Conservation (phyloP, 192 early-diverging fungal species). For the Dimargaris xerosporica region DNA sequence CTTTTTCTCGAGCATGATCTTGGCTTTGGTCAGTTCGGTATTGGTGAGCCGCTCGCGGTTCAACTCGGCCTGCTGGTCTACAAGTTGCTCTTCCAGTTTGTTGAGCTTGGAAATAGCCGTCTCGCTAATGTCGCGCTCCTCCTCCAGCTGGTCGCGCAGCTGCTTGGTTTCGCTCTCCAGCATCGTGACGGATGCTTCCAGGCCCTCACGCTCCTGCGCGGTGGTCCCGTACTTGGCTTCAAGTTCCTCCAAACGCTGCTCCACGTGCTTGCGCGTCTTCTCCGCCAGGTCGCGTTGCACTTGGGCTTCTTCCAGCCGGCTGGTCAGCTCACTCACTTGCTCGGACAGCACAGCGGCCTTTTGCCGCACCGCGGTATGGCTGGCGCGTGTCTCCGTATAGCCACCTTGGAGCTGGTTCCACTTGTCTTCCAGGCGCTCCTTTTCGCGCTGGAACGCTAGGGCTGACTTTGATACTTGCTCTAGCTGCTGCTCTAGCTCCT, state of each 20-base stretch:
- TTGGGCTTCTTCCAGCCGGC: constrained; percentile 49
- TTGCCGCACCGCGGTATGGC: constrained; percentile 44
- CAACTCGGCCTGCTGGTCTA: constrained; percentile 38
- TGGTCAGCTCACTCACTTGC: constrained; percentile 42
- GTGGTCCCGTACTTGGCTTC: constrained; percentile 21
- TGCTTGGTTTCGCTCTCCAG: constrained; percentile 61
- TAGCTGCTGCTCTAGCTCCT: constrained; percentile 36
- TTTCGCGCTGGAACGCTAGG: constrained; percentile 60
- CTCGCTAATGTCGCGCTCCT: constrained; percentile 49
- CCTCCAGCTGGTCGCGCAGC: constrained; percentile 54
- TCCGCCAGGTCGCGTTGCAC: constrained; percentile 46
- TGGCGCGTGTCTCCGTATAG: constrained; percentile 40
- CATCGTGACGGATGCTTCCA: constrained; percentile 39
- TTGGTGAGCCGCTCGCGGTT: constrained; percentile 48
- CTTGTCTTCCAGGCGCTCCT: constrained; percentile 53
- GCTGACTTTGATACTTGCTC: constrained; percentile 55
- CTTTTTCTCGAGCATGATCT: constrained; percentile 64
- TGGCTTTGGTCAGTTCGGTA: constrained; percentile 61
- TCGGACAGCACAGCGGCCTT: constrained; percentile 33
- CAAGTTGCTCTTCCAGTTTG: constrained; percentile 26
- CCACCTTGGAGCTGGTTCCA: constrained; percentile 51
- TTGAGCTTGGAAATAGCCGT: constrained; percentile 48
- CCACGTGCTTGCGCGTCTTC: constrained; percentile 52
- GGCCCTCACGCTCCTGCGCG: neutral
- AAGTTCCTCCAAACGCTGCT: constrained; percentile 55